A percentile compares a stretch with the other conserved stretches of the same genome.
Conservation (phyloP, 805 yeast species). For the Candida quercuum region DNA sequence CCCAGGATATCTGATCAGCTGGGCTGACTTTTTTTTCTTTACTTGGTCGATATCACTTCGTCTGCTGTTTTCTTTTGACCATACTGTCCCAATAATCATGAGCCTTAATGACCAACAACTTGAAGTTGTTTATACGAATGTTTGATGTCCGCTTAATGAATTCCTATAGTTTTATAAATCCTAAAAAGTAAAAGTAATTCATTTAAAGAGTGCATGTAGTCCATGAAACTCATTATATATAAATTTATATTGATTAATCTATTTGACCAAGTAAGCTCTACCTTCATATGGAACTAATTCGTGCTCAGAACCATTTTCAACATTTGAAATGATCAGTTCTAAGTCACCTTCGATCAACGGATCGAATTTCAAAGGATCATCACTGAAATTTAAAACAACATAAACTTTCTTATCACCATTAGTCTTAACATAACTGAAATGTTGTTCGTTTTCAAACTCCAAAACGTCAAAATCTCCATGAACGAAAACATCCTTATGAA, state of each 20-base stretch:
- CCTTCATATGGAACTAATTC: constrained; percentile 40
- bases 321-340: constrained; percentile 30
- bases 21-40: too few relatives aligned
- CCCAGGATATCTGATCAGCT: too few relatives aligned
- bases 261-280: constrained; percentile 30
- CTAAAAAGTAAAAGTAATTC: too few relatives aligned
- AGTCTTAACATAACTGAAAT: constrained; percentile 38
- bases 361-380: constrained; percentile 27
- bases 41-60: too few relatives aligned
- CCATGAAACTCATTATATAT: too few relatives aligned
- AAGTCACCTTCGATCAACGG: constrained; percentile 24
- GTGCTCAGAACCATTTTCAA: constrained; percentile 19
- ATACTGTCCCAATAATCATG: too few relatives aligned
- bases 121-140: too few relatives aligned
- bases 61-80: too few relatives aligned
- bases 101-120: neutral
- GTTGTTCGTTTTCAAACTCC: constrained; percentile 36
- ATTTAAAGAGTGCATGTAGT: too few relatives aligned
- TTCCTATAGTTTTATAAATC: too few relatives aligned
- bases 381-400: constrained; percentile 39
- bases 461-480: constrained; percentile 41
- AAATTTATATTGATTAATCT: too few relatives aligned
- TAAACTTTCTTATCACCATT: constrained; percentile 27
- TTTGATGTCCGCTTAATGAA: too few relatives aligned
- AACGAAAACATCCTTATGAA: constrained; percentile 36